Evolutionary conservation across 1,139 yeast genomes (phyloP).

Genomic region (Arxiozyma bovina): DNA sequence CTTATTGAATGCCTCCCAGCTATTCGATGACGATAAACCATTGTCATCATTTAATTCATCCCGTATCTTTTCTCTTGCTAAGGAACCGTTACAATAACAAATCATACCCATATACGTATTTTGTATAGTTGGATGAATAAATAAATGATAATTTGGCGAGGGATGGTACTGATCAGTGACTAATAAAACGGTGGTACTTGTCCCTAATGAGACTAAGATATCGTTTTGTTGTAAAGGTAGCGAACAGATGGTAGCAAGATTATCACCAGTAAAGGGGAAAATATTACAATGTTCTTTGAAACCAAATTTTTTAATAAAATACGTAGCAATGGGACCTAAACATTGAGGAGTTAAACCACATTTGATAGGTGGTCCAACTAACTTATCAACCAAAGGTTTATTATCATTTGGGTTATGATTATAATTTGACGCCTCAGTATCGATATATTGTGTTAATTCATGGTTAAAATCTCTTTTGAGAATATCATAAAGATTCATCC

Average conservation of each 20-base stretch:
- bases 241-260: conserved; percentile 79
- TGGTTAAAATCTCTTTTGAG: conserved; percentile 44
- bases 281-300: conserved; percentile 46
- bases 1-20: conserved; percentile 63
- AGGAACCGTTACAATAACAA: conserved; percentile 84
- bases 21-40: conserved; percentile 9
- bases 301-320: conserved; percentile 59
- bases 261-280: conserved; percentile 80
- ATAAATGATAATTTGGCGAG: conserved; percentile 74
- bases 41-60: conserved; percentile 45
- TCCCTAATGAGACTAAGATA: conserved; percentile 73
- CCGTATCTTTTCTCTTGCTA: conserved; percentile 73
- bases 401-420: background rate
- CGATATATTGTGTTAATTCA: conserved; percentile 37
- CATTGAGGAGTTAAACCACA: conserved; percentile 30
- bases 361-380: conserved; percentile 17
- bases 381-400: conserved; percentile 13
- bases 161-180: conserved; percentile 74
- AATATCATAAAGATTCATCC: conserved; percentile 79
- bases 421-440: conserved; percentile 25
- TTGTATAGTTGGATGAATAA: conserved; percentile 75
- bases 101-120: conserved; percentile 88
- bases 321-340: conserved; percentile 43
- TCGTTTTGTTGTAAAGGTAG: conserved; percentile 72
- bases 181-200: conserved; percentile 78